Evolutionary conservation across 1,284 basidiomycete genomes (phyloP), one percentile per base, ranked within the genome.

Genomic region (Pseudomicrostroma phylloplanum): DNA sequence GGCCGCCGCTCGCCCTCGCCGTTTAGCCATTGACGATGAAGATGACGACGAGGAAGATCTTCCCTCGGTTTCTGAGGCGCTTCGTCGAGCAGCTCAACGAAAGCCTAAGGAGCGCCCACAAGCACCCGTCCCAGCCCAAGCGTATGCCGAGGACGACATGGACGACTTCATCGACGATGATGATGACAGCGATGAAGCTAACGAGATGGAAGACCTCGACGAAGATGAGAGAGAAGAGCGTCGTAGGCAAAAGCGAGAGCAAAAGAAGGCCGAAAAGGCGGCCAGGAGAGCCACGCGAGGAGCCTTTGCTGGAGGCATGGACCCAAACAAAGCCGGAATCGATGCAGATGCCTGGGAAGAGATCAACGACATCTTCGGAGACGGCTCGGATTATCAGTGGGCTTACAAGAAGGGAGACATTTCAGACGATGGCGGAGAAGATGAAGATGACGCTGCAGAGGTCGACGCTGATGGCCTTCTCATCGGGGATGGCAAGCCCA

Each of bases 311-410:
- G 91, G 92, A 73, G 87, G 89, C 55, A 70, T 76, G 9, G 59
- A 62, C 56, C 55, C 64, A 40, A 62, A 57, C 71, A 71, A 70
- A 62, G 76, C 69, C 64, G 59, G 59, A 42, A 61, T 72, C 62
- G 60, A 66, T 64, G 67, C 15, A 66, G 96, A 93, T 75, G 90
- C 92, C 40, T 96, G 92, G 92, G 89, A 92, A 64, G 96, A 97
- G 81, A 90, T 98, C 56, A 89, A 90, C 67, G 94, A 93, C 67
- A 91, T 98, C 11, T 98, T 98, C 75, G 96, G 96, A 42, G 91
- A 96, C 71, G 96, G 96, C 19, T 88, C 90, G 73, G 94, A 98
- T 70, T 99, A 94, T 76, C 92, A 91, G 70, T 96, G 91, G 89
- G 93, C 93, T 1, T 81, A 97, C 59, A 87, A 83, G 51, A 88